phyloP scores from a whole-genome alignment of 2,329 filamentous ascomycete species.

The Scedosporium boydii region DNA sequence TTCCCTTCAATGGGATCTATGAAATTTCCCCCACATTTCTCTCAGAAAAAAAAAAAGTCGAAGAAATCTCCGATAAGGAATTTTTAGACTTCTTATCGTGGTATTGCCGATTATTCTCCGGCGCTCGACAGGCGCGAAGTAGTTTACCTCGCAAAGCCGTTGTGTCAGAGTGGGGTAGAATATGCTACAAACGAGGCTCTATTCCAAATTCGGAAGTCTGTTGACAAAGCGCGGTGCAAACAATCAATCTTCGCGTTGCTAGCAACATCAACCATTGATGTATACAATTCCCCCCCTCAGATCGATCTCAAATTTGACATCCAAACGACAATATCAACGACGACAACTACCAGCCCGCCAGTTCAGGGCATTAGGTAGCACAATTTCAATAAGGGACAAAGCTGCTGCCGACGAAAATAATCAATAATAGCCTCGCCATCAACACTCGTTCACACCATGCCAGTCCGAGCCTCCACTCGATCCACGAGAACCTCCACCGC shows the following conservation, averaged over 20 bases:
- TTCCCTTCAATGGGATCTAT: not conserved
- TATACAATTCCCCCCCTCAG: not conserved
- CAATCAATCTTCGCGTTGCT: slow-evolving; percentile 4
- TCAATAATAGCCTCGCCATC: not conserved
- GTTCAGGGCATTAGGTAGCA: not conserved
- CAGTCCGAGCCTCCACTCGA: slow-evolving; percentile 36
- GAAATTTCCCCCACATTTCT: not conserved
- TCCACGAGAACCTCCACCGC: slow-evolving; percentile 35
- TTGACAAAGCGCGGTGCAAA: slow-evolving; percentile 2
- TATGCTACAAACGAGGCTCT: not conserved
- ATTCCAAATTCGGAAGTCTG: slow-evolving; percentile 6
- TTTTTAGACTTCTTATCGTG: slow-evolving; percentile 8
- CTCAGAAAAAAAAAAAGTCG: slow-evolving; percentile 5
- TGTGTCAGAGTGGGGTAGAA: not conserved
- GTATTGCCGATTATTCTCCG: slow-evolving; percentile 4
- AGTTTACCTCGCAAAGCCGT: too few species aligned
- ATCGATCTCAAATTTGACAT: not conserved
- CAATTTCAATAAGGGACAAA: not conserved
- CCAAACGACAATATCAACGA: not conserved
- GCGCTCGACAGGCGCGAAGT: not conserved
- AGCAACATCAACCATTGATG: not conserved
- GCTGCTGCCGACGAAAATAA: not conserved
- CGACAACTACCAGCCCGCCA: not conserved
- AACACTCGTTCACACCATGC: slow-evolving; percentile 28
- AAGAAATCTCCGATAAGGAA: not conserved